Base-by-base conservation (phyloP, 768 basidiomycete species). In the Sarcodon aspratus region DNA sequence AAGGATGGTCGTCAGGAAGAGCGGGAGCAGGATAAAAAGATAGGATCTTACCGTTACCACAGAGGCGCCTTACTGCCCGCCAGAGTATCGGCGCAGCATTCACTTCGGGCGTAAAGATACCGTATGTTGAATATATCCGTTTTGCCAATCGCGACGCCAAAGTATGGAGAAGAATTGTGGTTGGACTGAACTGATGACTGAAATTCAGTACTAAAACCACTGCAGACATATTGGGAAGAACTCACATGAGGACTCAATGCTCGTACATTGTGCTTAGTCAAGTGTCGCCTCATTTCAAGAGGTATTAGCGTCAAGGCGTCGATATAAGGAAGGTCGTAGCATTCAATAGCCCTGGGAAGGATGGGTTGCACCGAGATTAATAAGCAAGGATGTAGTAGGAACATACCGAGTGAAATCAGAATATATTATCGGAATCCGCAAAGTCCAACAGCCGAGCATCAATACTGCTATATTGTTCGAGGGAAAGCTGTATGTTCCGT, bases 31-130 rank as follows among this genome's bases (percentile, higher is more conserved):
- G 33, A 31, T 57, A 33, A 52, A 32, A 49, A 46, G 13, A 50
- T 50, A 27, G 38, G 36, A 46, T 76, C 90, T 45, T 66, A 94
- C 91, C 85, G 48, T 80, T 80, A 36, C 87, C 82, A 45, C 80
- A 76, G 47, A 94, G 67, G 10, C 70, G 69, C 49, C 78, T 73
- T 17, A 83, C 72, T 1, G 80, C 69, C 12, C 85, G 73, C 91
- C 91, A 95, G 34, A 92, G 69, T 15, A 92, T 63, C 1, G 85
- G 84, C 8, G 79, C 79, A 2, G 74, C 74, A 59, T 94, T 95
- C 53, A 73, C 65, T 58, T 88, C 86, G 5, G 92, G 89, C 6
- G 80, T 79, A 45, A 63, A 60, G 12, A 93, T 64, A 15, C 73
- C 75, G 61, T 80, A 87, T 2, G 61, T 58, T 13, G 63, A 58